Base-by-base conservation (phyloP, 2,329 filamentous ascomycete genomes). In the Aspergillus sergii region DNA sequence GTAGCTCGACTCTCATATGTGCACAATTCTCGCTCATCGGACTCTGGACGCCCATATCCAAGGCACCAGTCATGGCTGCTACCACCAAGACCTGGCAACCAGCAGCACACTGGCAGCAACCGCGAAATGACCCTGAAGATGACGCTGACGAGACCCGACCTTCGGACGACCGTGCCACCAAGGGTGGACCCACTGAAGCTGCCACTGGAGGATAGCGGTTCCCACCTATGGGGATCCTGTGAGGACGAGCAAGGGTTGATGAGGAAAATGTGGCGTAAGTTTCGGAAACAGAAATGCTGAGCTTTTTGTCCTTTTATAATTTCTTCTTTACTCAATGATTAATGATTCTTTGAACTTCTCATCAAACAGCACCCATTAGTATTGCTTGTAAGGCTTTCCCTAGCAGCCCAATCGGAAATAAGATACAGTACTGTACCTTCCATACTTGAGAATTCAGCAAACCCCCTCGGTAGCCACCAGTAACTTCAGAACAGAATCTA, bases 41-140 rank as follows among this genome's bases (percentile, higher is more conserved):
- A 58, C n/a, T 23, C 34, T 60, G 71, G 51, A 65, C 71, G 21
- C 23, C 64, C 14, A 39, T 59, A 36, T 64, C 66, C 53, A 56
- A 61, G 48, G 14, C 67, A 66, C 30, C 66, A 72, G 46, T 65
- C 69, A 3, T 63, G 63, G 32, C 43, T 63, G 60, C 72, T 65
- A 9, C 57, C 63, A 39, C 61, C 74, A 10, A 78, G 82, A 57
- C 65, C 73, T 32, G 80, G 85, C 69, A 78, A 81, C 12, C 85
- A 87, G 55, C 83, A 82, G 6, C 79, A 86, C 2, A 80, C 84
- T 0, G 84, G 85, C 39, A 90, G 85, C 39, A 90, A 87, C 60
- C 86, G 94, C 39, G 94, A 98, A 77, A 97, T 97, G 94, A 98
- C 95, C 3, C 80, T 98, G 56, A 91, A 94, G 56, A 96, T 98